A percentile compares a stretch with the other conserved stretches of the same genome.
Conservation (phyloP, 75 land plant species). For the Pinus taeda region DNA sequence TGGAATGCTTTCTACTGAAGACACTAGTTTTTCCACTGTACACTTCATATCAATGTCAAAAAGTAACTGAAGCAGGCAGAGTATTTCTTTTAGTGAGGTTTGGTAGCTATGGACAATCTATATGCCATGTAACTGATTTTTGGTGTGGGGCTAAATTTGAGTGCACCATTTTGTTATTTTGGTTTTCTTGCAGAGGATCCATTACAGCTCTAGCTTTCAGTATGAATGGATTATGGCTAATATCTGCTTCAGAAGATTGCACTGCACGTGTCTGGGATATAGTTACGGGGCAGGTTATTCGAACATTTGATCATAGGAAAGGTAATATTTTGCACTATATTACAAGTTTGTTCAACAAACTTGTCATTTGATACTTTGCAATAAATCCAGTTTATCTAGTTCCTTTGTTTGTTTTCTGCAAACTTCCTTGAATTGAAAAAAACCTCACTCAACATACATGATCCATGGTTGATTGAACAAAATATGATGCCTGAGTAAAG, state of each 20-base stretch:
- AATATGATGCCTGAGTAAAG: too few species aligned
- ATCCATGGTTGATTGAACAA: too few species aligned
- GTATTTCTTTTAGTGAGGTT: neutral
- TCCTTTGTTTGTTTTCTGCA: too few species aligned
- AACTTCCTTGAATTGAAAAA: too few species aligned
- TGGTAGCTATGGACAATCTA: slow-evolving; percentile 2
- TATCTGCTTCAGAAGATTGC: slow-evolving; percentile 64
- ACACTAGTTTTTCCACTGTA: neutral
- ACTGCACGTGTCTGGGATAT: slow-evolving; percentile 58
- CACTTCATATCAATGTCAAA: neutral
- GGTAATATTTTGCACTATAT: neutral
- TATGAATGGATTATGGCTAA: slow-evolving; percentile 29
- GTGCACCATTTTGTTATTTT: neutral
- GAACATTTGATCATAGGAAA: neutral
- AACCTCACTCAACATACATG: too few species aligned
- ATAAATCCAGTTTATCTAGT: too few species aligned
- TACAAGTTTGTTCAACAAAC: too few species aligned
- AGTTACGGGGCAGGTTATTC: slow-evolving; percentile 11
- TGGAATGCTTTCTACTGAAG: neutral
- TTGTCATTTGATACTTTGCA: too few species aligned
- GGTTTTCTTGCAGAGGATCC: slow-evolving; percentile 32
- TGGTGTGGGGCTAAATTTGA: neutral
- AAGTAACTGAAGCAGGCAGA: neutral
- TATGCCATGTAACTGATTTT: slow-evolving; percentile 6
- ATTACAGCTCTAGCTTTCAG: slow-evolving; percentile 55